Percentiles rank a stretch among this genome's conserved stretches.
Evolutionary conservation across 1,139 yeast genomes (phyloP).

Genomic region (Kurtzmaniella quercitrusa): DNA sequence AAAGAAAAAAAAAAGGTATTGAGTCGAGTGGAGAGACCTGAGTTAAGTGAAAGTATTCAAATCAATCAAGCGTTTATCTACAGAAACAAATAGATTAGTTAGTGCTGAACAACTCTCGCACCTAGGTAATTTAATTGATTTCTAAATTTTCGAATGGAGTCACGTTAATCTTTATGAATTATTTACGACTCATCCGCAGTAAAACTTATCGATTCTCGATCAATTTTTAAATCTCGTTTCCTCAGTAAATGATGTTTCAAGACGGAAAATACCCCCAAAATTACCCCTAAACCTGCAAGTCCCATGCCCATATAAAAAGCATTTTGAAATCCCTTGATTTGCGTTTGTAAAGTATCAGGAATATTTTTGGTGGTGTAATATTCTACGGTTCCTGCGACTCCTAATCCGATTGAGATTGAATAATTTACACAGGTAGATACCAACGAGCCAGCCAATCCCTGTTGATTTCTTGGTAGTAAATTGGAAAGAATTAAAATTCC

Average conservation of each 20-base stretch:
- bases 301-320: conserved; percentile 53
- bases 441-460: conserved; percentile 65
- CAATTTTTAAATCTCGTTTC: neutral
- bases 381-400: conserved; percentile 63
- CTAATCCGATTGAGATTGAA: conserved; percentile 60
- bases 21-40: too few species aligned
- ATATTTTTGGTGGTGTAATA: conserved; percentile 33
- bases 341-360: conserved; percentile 20
- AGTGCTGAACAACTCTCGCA: too few species aligned
- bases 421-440: conserved; percentile 61
- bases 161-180: too few species aligned
- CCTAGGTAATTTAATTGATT: too few species aligned
- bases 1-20: too few species aligned
- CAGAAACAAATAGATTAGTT: too few species aligned
- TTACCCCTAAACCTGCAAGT: conserved; percentile 43
- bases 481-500: conserved; percentile 50
- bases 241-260: conserved; percentile 8
- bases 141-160: too few species aligned
- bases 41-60: too few species aligned
- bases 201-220: neutral
- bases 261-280: conserved; percentile 21
- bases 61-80: too few species aligned
- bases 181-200: too few species aligned
- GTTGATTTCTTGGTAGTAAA: conserved; percentile 49
- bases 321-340: conserved; percentile 34